Base-by-base conservation (phyloP, 129 eudicot genomes). In the Kitagawia praeruptora region DNA sequence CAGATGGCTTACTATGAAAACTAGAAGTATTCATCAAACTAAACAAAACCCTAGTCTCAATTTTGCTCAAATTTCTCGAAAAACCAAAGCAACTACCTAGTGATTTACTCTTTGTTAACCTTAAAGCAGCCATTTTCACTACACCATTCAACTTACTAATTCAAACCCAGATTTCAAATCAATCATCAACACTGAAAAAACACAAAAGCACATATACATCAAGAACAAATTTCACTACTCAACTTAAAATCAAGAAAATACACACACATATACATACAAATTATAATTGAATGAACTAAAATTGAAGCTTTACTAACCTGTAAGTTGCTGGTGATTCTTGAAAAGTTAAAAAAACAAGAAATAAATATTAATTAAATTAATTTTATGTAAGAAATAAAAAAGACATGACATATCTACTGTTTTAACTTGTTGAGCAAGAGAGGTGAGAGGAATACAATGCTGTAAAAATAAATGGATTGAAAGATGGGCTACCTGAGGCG, bases 121-220 rank as follows among this genome's bases (percentile, higher is more conserved):
- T 90, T 78, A 85, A 77, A 77, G 83, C 87, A 56, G 87, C 86
- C 92, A 89, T 91, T 77, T 76, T 23, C 40, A 75, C 21, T 25
- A 75, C 37, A 77, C 74, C 79, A 83, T 40, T 44, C 80, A 79
- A 69, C 75, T 75, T 74, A 72, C 72, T 73, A 47, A 75, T 6
- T 34, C 14, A 75, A 75, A 46, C 40, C 41, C n/a, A 45, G 8
- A 46, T 11, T 45, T 75, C 25, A 14, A 19, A 75, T 46, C 13
- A 75, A 75, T 46, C 77, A 45, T 45, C 77, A 74, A 74, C 77
- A 74, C 77, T 74, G 77, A 25, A 74, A 74, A 74, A 25, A 13
- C 47, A 38, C 15, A 45, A 45, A 13, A 74, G 12, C 71, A 64
- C 38, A 64, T 15, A 73, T 2, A 1, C 6, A 61, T 39, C 47